These are phyloP conservation scores for Tetratostichococcus sp. DNA, from an alignment of 139 green algal species.

Conservation along the genomic window DNA sequence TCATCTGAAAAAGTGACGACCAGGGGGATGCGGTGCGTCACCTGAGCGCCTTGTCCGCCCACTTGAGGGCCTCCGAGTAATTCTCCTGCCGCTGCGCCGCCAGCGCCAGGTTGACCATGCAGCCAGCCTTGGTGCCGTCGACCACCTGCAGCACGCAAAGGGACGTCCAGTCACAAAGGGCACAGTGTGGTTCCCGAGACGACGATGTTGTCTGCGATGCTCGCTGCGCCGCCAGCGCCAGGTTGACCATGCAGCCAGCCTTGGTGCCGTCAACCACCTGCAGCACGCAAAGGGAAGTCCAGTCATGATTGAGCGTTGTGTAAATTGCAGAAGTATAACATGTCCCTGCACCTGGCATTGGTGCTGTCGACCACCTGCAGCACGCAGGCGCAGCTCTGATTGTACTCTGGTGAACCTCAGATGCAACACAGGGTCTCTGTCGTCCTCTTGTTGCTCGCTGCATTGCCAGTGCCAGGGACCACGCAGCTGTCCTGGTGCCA, in stretches of 20 bases:
- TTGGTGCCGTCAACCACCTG: conserved; percentile 8
- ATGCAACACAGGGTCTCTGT: no score
- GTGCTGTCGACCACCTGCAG: conserved; percentile 3
- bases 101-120: conserved; percentile 59
- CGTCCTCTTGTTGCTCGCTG: no score
- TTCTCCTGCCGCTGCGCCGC: conserved; percentile 29
- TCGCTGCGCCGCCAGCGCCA: conserved; percentile 40
- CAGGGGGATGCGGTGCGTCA: conserved; percentile 14
- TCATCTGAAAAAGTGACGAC: no score
- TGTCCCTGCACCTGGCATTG: conserved; percentile 36
- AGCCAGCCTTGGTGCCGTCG: conserved; percentile 11
- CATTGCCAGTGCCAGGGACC: no score
- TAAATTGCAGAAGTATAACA: conserved; percentile 63
- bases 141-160: conserved; percentile 10
- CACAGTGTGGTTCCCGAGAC: no score
- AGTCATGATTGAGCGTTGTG: no score
- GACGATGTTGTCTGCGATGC: neutral
- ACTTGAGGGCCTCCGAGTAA: conserved; percentile 36
- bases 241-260: conserved; percentile 46
- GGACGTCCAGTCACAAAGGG: no score
- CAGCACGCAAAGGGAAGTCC: no score
- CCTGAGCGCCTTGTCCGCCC: conserved; percentile 52
- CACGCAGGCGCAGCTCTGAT: no score
- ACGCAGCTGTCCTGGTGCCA: no score
- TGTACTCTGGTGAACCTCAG: no score